A percentile compares a stretch with the other conserved stretches of the same genome.
Conservation (phyloP, 257 asterid species). For the Salvia hispanica region DNA sequence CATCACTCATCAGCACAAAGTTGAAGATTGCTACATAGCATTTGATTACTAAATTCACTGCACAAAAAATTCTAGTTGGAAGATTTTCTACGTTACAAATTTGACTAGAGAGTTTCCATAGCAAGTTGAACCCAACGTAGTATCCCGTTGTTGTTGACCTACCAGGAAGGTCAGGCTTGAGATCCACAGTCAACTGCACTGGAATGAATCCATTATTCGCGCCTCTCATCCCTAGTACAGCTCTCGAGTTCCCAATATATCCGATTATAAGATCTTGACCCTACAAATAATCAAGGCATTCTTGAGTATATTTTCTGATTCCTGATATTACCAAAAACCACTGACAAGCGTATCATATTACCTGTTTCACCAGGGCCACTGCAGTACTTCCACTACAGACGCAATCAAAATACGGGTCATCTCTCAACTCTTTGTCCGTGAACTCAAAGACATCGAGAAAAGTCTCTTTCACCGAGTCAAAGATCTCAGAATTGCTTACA, state of each 20-base stretch:
- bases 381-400: conserved; percentile 92
- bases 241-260: conserved; percentile 86
- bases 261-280: conserved; percentile 79
- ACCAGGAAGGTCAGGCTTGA: conserved; percentile 93
- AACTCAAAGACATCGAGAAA: conserved; percentile 73
- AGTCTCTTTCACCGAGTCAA: conserved; percentile 59
- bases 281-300: conserved; percentile 38
- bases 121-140: not conserved
- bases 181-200: conserved; percentile 85
- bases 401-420: conserved; percentile 64
- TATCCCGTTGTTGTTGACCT: not conserved
- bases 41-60: not conserved
- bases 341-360: conserved; percentile 19
- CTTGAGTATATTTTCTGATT: conserved; percentile 19
- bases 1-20: not conserved
- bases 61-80: not conserved
- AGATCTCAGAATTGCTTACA: conserved; percentile 50
- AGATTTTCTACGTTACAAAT: not conserved
- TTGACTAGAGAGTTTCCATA: not conserved
- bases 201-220: conserved; percentile 55
- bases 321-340: conserved; percentile 22
- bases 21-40: not conserved
- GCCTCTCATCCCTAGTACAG: conserved; percentile 72
- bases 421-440: conserved; percentile 80
- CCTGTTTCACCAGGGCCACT: conserved; percentile 85